phyloP scores from a whole-genome alignment of 2,329 filamentous ascomycete species.

The Fusarium chuoi region DNA sequence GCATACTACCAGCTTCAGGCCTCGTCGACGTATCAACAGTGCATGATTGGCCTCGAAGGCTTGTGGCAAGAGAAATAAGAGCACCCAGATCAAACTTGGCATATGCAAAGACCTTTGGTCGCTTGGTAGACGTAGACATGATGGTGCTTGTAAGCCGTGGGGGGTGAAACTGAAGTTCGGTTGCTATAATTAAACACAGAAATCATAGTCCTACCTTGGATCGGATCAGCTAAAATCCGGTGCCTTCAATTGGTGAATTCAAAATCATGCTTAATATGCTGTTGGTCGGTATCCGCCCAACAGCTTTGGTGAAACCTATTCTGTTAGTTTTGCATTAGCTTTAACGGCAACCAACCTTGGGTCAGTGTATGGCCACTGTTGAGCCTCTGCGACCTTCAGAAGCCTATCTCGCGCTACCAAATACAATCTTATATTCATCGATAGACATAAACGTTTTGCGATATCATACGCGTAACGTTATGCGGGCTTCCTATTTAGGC shows the following conservation, averaged over 20 bases:
- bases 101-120: background rate
- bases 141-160: background rate
- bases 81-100: background rate
- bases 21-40: background rate
- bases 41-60: background rate
- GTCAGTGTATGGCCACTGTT: rapidly evolving
- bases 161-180: background rate
- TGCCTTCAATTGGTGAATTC: background rate
- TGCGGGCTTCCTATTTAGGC: background rate
- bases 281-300: background rate
- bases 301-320: background rate
- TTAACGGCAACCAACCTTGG: too few species aligned
- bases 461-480: background rate
- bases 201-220: background rate
- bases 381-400: too few species aligned
- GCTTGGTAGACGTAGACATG: background rate
- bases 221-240: background rate
- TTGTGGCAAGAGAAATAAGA: background rate
- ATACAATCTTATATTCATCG: background rate
- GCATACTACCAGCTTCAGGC: background rate
- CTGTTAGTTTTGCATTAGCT: too few species aligned
- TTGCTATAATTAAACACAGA: background rate
- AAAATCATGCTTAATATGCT: background rate
- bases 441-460: background rate
- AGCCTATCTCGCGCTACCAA: background rate